Evolutionary conservation across 2,329 filamentous ascomycete genomes (phyloP), one percentile per base, ranked within the genome.

Genomic region (Rhexocercosporidium sp.): DNA sequence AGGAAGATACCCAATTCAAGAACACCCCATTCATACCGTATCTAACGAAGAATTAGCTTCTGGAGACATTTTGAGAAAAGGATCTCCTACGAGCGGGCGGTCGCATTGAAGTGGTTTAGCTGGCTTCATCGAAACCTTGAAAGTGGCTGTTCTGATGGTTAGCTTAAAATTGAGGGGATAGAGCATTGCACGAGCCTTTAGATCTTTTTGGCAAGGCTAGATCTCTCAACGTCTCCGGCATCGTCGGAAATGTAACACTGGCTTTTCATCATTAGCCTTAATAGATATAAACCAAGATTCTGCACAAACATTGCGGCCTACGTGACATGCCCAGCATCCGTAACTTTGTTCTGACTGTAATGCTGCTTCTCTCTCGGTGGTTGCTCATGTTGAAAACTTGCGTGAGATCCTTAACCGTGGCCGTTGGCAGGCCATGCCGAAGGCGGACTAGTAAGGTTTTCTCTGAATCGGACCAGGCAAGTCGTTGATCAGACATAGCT

Each of bases 1-100:
- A 66, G 63, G 41, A 66, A 69, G 46, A 69, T 59, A 47, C 60
- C 37, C 34, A 69, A 46, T 47, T 69, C 39, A 18, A 53, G 22
- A 31, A 53, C 22, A 29, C 49, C 49, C 22, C 27, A 53, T 53
- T 53, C 12, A 53, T 53, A 53, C 25, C 22, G 12, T 53, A 11
- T 12, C 49, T 53, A 53, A 53, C 6, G 12, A 29, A 53, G 25
- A n/a, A 53, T 53, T 53, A 31, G 11, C 31, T 53, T 53, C 9
- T 29, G 25, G 22, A 51, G 25, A 27, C 47, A 2, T 7, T 51
- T 27, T 51, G 5, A 51, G 12, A 16, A 27, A 16, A 14, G 47
- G 25, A 27, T 51, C 6, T 51, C 22, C 20, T 51, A 51, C 5
- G 1, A 51, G 47, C 47, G 22, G 20, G 47, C 47, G 47, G 22